Base-by-base conservation (phyloP, 2,329 filamentous ascomycete species). In the Botrytis fragariae region DNA sequence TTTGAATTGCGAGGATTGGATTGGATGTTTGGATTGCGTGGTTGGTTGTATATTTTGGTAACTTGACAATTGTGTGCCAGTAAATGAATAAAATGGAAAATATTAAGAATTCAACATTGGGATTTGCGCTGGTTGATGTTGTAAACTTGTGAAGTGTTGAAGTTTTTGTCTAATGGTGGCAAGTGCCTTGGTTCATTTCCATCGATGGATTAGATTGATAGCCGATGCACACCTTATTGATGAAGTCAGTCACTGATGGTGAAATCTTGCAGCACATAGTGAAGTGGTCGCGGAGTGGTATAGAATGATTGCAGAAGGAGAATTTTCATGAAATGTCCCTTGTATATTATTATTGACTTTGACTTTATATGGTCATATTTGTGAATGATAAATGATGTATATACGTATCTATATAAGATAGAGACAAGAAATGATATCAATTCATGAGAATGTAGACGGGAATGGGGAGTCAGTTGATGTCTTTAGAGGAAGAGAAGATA, bases 11-110 rank as follows among this genome's bases (percentile, higher is more conserved):
- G 25, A 39, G 60, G 61, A 37, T 67, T 51, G 63, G n/a, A 67
- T 51, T 67, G 63, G 20, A 35, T 51, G 63, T n/a, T 7, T 67
- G 63, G 44, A 67, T 67, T 67, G 44, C 60, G 25, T 12, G 60
- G 37, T 63, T 63, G 60, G 60, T 63, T 63, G 60, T 63, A 63
- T 63, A 63, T 63, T 63, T 42, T 63, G 39, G n/a, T 63, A 63
- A 63, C 51, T 57, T 57, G 51, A 57, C 35, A 63, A 20, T 12
- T 44, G 25, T 63, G 61, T 22, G 61, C 39, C 10, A 29, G 61
- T 42, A 63, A 63, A 44, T 63, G 18, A 45, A 29, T 63, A 20
- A 29, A 63, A 44, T 63, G 61, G 60, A 63, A 63, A 25, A 20
- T 20, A 44, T 63, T 63, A n/a, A 42, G n/a, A 63, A 61, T n/a